Percentiles rank a stretch among this genome's conserved stretches.
phyloP scores from a whole-genome alignment of 371 early-diverging fungal species.

The Mucor irregularis region DNA sequence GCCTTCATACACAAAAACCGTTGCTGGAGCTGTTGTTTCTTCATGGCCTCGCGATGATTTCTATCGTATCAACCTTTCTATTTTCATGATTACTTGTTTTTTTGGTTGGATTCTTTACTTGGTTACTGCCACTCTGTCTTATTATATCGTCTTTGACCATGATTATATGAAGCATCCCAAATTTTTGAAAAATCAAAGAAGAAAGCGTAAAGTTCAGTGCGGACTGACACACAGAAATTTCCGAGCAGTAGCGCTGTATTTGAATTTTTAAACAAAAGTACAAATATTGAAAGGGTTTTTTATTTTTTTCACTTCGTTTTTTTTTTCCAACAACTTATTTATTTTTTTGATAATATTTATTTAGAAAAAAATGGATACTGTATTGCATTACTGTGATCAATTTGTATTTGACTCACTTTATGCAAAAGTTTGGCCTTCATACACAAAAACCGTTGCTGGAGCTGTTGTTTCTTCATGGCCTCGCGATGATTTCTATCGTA shows the following conservation, averaged over 20 bases:
- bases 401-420: slow-evolving; percentile 61
- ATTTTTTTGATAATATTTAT: slow-evolving; percentile 1
- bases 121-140: slow-evolving; percentile 71
- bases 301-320: not conserved
- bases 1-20: slow-evolving; percentile 33
- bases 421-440: slow-evolving; percentile 27
- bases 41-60: slow-evolving; percentile 61
- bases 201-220: too few species aligned
- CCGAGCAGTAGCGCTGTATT: slow-evolving; percentile 8
- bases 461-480: slow-evolving; percentile 34
- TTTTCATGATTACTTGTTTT: slow-evolving; percentile 67
- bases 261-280: slow-evolving; percentile 10
- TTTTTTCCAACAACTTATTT: not conserved
- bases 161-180: slow-evolving; percentile 89
- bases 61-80: slow-evolving; percentile 68
- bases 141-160: slow-evolving; percentile 85
- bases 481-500: slow-evolving; percentile 70
- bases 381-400: slow-evolving; percentile 66
- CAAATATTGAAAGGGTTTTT: slow-evolving; percentile 1
- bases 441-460: slow-evolving; percentile 32
- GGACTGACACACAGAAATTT: slow-evolving; percentile 27
- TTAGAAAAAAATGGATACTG: slow-evolving; percentile 78
- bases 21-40: slow-evolving; percentile 24
- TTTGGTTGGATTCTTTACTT: slow-evolving; percentile 85
- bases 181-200: slow-evolving; percentile 88